Conservation (phyloP, 2,329 filamentous ascomycete species). For the Botrytis paeoniae region DNA sequence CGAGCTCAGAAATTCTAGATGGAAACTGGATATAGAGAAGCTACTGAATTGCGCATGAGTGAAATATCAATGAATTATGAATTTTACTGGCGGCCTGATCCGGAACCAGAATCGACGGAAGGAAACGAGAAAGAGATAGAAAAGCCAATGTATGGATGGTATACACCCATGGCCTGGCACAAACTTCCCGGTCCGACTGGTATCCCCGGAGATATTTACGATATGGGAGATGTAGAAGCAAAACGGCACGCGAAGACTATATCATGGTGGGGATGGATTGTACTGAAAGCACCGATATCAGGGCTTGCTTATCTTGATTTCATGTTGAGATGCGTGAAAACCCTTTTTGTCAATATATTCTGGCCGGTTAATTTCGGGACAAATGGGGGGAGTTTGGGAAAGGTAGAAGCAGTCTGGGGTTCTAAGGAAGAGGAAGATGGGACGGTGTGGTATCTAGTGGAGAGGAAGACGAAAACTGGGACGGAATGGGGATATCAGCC, state of each 20-base stretch:
- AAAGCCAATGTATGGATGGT: conserved; percentile 5
- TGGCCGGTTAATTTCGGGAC: background rate
- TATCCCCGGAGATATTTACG: background rate
- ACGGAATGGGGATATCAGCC: background rate
- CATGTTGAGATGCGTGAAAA: background rate
- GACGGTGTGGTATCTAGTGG: conserved; percentile 7
- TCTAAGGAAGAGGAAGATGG: background rate
- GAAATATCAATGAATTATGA: conserved; percentile 2
- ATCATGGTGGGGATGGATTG: background rate
- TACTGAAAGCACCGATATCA: background rate
- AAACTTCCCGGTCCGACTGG: background rate
- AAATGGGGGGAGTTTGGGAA: background rate
- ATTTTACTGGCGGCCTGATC: background rate
- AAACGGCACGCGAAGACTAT: background rate
- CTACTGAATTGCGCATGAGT: background rate
- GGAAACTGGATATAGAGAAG: background rate
- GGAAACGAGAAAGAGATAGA: background rate
- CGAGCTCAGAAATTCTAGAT: background rate
- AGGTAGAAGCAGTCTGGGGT: background rate
- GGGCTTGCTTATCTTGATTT: background rate
- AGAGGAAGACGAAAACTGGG: background rate
- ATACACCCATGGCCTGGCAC: background rate
- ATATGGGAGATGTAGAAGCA: background rate
- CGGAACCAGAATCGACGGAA: background rate
- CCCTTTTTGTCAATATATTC: background rate